Evolutionary conservation across 2,329 filamentous ascomycete species (phyloP).

Genomic region (Talaromyces verruculosus): DNA sequence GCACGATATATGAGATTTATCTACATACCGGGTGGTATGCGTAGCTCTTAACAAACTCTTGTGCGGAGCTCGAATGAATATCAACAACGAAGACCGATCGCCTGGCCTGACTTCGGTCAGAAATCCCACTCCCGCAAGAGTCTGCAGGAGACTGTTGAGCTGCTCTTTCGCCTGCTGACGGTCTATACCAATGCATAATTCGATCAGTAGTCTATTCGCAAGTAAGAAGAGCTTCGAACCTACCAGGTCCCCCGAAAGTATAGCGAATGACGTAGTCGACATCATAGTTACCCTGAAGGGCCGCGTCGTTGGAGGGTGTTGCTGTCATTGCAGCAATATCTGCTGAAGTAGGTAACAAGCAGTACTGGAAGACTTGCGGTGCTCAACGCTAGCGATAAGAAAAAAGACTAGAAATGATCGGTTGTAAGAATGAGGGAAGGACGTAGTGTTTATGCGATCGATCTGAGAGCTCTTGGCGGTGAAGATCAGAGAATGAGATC

Average conservation of each 20-base stretch:
- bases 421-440: background rate
- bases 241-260: constrained; percentile 67
- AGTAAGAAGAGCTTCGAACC: constrained; percentile 23
- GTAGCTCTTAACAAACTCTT: constrained; percentile 75
- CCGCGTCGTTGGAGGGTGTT: constrained; percentile 28
- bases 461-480: constrained; percentile 7
- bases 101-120: constrained; percentile 84
- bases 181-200: constrained; percentile 49
- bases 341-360: background rate
- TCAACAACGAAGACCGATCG: constrained; percentile 70
- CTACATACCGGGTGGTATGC: constrained; percentile 69
- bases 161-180: constrained; percentile 67
- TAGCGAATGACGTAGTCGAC: constrained; percentile 91
- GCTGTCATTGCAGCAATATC: constrained; percentile 30
- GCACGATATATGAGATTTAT: background rate
- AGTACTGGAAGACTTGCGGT: background rate
- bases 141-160: constrained; percentile 76
- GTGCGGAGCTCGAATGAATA: constrained; percentile 82
- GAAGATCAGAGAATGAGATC: background rate
- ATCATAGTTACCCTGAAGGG: constrained; percentile 57
- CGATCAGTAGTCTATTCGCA: background rate
- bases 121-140: constrained; percentile 74
- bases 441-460: background rate
- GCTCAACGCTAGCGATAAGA: background rate
- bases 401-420: background rate